Base-by-base conservation (phyloP, 495 filamentous ascomycete species). In the Diplogelasinospora grovesii region DNA sequence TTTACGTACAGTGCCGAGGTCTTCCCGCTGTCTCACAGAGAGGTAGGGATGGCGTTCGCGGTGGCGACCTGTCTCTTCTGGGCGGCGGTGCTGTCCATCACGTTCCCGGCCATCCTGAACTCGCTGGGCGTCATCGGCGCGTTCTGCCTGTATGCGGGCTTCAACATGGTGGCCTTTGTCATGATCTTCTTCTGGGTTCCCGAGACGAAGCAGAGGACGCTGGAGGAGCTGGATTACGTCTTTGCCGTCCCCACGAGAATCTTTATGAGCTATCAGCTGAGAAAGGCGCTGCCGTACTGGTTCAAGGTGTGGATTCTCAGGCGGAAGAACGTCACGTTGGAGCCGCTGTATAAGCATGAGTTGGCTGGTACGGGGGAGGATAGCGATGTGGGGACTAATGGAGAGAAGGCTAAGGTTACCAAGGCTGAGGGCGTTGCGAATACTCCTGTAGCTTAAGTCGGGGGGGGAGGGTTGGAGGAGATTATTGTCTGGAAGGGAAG, bases 211-310 rank as follows among this genome's bases (percentile, higher is more conserved):
- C 73, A 81, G 63, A 70, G 72, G 11, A 78, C 76, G 3, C 65
- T 82, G 8, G 85, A 93, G 60, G 86, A 93, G 56, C 68, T 93
- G 25, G 85, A 93, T 61, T 86, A 88, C 53, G 77, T 93, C 39
- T 93, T 87, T 46, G 82, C 77, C 6, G 82, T 87, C 9, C 81
- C 81, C 0, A 82, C 74, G 18, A 51, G 70, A 29, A 69, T 68
- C 24, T 82, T 86, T 54, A 74, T 73, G 53, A 45, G 45, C 22
- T 85, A 87, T 53, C 83, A 92, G 61, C 22, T 77, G 21, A 71
- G 56, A 39, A 69, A 76, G 46, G 76, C 66, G 3, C 62, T 86
- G n/a, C 72, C 72, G 1, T 90, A 73, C 64, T 89, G 77, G 72
- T 51, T 85, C 55, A 80, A 78, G 56, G 68, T 77, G 21, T 85